Percentiles rank a stretch among this genome's conserved stretches.
phyloP scores from a whole-genome alignment of 2,329 filamentous ascomycete genomes.

The Laburnicola sp. region DNA sequence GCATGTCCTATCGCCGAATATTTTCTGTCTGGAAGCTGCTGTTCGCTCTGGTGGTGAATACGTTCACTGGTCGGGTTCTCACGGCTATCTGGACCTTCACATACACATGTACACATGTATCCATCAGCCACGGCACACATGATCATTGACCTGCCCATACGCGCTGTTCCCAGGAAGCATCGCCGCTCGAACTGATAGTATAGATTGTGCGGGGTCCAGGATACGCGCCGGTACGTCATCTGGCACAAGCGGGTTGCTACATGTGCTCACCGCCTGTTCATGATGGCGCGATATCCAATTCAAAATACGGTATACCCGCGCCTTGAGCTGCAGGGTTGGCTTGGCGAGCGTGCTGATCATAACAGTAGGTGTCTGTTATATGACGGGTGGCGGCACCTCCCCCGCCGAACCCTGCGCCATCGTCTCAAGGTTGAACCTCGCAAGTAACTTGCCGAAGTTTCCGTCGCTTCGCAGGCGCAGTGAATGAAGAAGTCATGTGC shows the following conservation, averaged over 20 bases:
- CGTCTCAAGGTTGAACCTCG: conserved; percentile 28
- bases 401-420: conserved; percentile 31
- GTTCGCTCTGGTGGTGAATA: no score
- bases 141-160: not conserved
- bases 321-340: conserved; percentile 23
- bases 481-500: no score
- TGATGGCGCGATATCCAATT: conserved; percentile 31
- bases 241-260: not conserved
- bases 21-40: no score
- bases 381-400: conserved; percentile 26
- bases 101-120: no score
- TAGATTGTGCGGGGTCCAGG: no score
- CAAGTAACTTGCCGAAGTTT: conserved; percentile 42
- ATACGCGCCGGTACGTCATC: no score
- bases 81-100: not conserved
- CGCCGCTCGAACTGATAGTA: no score
- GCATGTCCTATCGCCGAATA: no score
- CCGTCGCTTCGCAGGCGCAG: conserved; percentile 18
- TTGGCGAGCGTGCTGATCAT: conserved; percentile 24
- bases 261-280: conserved; percentile 2
- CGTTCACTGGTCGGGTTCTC: not conserved
- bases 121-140: not conserved
- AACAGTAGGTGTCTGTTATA: conserved; percentile 18
- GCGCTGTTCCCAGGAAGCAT: not conserved
- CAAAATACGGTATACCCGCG: conserved; percentile 40